Conservation (phyloP, 306 rosid genomes). For the Pterocarpus santalinus region DNA sequence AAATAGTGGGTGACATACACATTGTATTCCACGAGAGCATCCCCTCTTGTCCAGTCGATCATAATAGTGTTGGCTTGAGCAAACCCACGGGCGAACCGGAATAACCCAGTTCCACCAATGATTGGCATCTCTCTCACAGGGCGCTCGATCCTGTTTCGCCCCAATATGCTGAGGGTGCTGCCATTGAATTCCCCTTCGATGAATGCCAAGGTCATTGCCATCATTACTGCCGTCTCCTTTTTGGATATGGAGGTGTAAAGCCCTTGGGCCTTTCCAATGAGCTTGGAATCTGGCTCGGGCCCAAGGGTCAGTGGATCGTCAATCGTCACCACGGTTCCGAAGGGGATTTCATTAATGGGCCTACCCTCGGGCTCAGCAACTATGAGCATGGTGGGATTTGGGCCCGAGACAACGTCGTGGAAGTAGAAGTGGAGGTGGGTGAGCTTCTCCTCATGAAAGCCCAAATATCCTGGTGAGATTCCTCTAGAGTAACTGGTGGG, state of each 20-base stretch:
- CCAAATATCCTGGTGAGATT: conserved; percentile 38
- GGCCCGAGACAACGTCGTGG: conserved; percentile 57
- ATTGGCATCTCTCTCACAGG: conserved; percentile 62
- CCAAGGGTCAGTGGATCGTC: conserved; percentile 58
- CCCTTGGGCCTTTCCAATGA: conserved; percentile 65
- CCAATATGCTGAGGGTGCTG: conserved; percentile 58
- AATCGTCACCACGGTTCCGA: conserved; percentile 50
- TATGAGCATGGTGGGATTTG: conserved; percentile 45
- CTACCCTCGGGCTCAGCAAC: conserved; percentile 41
- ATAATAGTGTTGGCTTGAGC: conserved; percentile 54
- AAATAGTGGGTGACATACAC: conserved; percentile 68
- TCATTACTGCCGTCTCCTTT: not conserved
- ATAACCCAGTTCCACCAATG: conserved; percentile 66
- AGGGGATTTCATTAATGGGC: conserved; percentile 50
- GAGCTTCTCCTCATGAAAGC: conserved; percentile 55
- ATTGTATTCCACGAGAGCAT: conserved; percentile 74
- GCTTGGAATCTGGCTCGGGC: conserved; percentile 48
- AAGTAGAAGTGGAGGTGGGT: conserved; percentile 66
- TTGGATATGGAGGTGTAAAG: conserved; percentile 36
- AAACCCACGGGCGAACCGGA: conserved; percentile 80
- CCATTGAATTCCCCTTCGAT: conserved; percentile 58
- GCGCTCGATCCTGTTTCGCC: conserved; percentile 42
- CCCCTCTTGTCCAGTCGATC: conserved; percentile 27
- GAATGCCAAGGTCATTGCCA: conserved; percentile 55
- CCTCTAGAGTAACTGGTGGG: conserved; percentile 18